phyloP scores from a whole-genome alignment of 208 protist species.

The Naegleria lovaniensis region DNA sequence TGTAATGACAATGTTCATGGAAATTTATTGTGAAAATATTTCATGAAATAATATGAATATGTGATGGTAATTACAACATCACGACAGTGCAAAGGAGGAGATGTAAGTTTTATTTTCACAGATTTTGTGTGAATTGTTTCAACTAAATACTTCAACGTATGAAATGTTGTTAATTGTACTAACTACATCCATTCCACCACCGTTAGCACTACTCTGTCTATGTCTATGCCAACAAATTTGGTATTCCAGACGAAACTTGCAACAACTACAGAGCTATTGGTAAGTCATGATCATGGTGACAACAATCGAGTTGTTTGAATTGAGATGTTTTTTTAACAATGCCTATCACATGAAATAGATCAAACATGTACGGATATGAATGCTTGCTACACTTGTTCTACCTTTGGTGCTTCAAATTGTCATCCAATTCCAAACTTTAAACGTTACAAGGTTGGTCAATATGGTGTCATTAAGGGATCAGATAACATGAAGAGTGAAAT shows the following conservation, averaged over 20 bases:
- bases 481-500: slow-evolving; percentile 52
- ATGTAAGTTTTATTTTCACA: background rate
- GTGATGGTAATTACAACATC: too few species aligned
- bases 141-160: too few species aligned
- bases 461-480: slow-evolving; percentile 44
- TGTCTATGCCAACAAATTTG: slow-evolving; percentile 3
- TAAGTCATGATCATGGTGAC: background rate
- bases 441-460: slow-evolving; percentile 47
- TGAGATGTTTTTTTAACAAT: background rate
- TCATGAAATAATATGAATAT: too few species aligned
- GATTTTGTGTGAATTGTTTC: too few species aligned
- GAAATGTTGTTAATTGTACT: too few species aligned
- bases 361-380: background rate
- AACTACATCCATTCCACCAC: background rate
- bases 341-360: background rate
- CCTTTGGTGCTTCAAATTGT: slow-evolving; percentile 32
- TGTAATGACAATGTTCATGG: too few species aligned
- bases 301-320: background rate
- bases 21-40: too few species aligned
- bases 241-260: slow-evolving; percentile 20
- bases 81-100: slow-evolving; percentile 38
- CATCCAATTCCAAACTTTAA: slow-evolving; percentile 43
- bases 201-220: background rate
- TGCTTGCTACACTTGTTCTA: background rate
- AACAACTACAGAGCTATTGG: slow-evolving; percentile 13